These are phyloP conservation scores for Sordariomycetes sp. DNA, from an alignment of 2,329 filamentous ascomycete genomes.

Conservation along the genomic window DNA sequence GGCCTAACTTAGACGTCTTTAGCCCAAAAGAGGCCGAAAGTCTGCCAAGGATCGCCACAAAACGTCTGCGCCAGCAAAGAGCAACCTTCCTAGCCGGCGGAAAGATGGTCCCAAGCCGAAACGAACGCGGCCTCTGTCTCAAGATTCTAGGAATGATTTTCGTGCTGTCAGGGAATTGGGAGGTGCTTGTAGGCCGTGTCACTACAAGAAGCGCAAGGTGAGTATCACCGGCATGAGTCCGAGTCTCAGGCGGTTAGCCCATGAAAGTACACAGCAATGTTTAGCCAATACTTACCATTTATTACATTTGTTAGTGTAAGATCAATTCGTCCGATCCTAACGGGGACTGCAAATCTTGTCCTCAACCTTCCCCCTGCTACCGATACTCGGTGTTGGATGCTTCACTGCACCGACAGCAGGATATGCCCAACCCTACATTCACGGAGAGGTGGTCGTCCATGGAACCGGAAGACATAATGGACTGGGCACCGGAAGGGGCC, in stretches of 20 bases:
- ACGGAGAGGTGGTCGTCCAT: slow-evolving; percentile 7
- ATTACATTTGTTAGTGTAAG: not conserved
- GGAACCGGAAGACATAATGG: slow-evolving; percentile 7
- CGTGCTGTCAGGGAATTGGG: not conserved
- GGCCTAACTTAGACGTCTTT: not conserved
- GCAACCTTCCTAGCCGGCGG: not conserved
- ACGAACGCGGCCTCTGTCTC: not conserved
- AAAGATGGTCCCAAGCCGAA: not conserved
- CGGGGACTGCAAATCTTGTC: not conserved
- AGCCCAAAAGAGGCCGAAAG: not conserved
- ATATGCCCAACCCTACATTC: slow-evolving; percentile 4
- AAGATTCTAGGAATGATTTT: not conserved
- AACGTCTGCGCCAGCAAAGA: not conserved
- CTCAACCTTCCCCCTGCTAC: slow-evolving; percentile 1
- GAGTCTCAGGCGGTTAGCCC: not conserved
- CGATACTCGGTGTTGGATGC: not conserved
- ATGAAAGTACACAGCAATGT: not conserved
- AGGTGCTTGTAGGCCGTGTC: slow-evolving; percentile 1
- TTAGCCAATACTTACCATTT: not conserved
- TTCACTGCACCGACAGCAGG: slow-evolving; percentile 3
- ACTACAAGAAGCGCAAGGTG: slow-evolving; percentile 4
- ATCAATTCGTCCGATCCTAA: not conserved
- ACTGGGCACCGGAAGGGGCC: slow-evolving; percentile 6
- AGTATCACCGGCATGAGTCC: not conserved
- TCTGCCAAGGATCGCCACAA: not conserved